Evolutionary conservation across 305 asterid genomes (phyloP).

Genomic region (Stenogyne calaminthoides): DNA sequence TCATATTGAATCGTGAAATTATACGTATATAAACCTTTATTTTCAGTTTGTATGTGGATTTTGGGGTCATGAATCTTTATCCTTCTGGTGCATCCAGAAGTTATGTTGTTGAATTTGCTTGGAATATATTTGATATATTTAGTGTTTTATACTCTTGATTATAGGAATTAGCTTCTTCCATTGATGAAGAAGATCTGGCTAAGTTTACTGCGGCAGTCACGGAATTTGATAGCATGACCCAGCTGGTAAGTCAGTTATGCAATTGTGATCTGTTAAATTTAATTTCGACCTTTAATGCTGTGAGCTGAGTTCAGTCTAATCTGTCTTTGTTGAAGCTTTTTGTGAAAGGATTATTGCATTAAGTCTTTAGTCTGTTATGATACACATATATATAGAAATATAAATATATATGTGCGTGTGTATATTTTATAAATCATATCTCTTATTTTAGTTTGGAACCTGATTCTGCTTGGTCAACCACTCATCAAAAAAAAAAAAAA

Average conservation of each 20-base stretch:
- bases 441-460: not conserved
- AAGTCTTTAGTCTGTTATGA: not conserved
- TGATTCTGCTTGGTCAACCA: not conserved
- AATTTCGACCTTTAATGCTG: not conserved
- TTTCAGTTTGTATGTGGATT: slow-evolving; percentile 6
- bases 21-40: not conserved
- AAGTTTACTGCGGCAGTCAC: slow-evolving; percentile 60
- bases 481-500: too few relatives aligned
- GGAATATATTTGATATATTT: slow-evolving; percentile 8
- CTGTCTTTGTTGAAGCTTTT: not conserved
- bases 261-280: not conserved
- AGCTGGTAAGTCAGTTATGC: slow-evolving; percentile 42
- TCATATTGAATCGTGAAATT: not conserved
- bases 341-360: not conserved
- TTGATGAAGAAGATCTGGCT: slow-evolving; percentile 65
- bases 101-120: not conserved
- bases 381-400: not conserved
- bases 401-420: not conserved
- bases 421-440: not conserved
- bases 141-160: slow-evolving; percentile 21
- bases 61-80: slow-evolving; percentile 12
- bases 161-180: slow-evolving; percentile 55
- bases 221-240: slow-evolving; percentile 64
- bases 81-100: slow-evolving; percentile 2
- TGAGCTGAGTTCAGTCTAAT: not conserved